Evolutionary conservation across 2,329 filamentous ascomycete species (phyloP).

Genomic region (Fusarium nanum): DNA sequence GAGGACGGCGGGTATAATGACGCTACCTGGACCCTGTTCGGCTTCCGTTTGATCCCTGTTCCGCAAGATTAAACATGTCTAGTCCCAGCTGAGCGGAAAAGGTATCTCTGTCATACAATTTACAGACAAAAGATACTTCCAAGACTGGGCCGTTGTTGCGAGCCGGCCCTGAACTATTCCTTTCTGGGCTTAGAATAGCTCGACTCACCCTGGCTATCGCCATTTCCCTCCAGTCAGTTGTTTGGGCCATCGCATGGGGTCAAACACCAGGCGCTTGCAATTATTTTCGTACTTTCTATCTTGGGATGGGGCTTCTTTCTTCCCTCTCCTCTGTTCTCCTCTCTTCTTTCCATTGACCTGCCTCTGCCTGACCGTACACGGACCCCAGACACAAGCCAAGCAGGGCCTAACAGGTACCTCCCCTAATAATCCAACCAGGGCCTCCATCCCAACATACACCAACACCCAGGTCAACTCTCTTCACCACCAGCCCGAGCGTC

Average conservation of each 20-base stretch:
- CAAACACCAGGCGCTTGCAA: conserved; percentile 45
- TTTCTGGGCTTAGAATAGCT: conserved; percentile 4
- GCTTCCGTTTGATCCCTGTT: conserved; percentile 45
- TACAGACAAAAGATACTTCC: conserved; percentile 26
- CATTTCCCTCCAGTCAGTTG: conserved; percentile 42
- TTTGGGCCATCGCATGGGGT: conserved; percentile 36
- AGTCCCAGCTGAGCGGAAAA: conserved; percentile 21
- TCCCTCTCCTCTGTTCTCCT: conserved; percentile 9
- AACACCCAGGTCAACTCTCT: conserved; percentile 9
- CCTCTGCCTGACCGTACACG: background rate
- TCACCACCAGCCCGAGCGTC: conserved; percentile 30
- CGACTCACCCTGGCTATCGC: conserved; percentile 41
- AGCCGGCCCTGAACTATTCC: conserved; percentile 33
- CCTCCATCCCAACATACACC: background rate
- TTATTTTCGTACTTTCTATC: conserved; percentile 26
- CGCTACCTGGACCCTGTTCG: conserved; percentile 36
- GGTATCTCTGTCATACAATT: conserved; percentile 27
- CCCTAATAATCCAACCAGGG: conserved; percentile 38
- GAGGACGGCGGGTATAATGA: conserved; percentile 24
- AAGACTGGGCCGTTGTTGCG: conserved; percentile 18
- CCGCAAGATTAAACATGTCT: conserved; percentile 47
- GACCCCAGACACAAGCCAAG: background rate
- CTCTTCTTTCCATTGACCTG: conserved; percentile 7
- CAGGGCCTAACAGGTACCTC: conserved; percentile 16
- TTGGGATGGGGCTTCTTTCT: conserved; percentile 33